These are phyloP conservation scores for Coniella vitis DNA, from an alignment of 2,329 filamentous ascomycete genomes.

Conservation along the genomic window DNA sequence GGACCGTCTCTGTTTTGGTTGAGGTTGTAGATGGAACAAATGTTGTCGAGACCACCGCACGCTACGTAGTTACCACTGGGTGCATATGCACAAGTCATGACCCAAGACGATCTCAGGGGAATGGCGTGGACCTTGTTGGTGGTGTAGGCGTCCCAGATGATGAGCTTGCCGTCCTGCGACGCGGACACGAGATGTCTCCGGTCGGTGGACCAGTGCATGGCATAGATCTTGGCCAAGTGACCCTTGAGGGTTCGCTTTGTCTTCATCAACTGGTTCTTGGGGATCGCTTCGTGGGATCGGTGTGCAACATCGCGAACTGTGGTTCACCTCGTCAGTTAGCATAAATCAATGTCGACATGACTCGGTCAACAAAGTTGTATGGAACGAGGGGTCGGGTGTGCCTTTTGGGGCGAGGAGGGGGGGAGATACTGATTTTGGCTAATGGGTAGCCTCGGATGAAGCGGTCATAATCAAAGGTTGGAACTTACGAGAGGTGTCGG, in stretches of 20 bases:
- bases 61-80: slow-evolving; percentile 98
- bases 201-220: slow-evolving; percentile 99
- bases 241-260: slow-evolving; percentile 94
- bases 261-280: slow-evolving; percentile 91
- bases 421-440: too few relatives aligned
- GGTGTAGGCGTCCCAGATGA: slow-evolving; percentile 99
- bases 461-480: too few relatives aligned
- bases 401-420: too few relatives aligned
- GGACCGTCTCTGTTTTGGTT: slow-evolving; percentile 93
- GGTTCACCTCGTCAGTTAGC: slow-evolving; percentile 19
- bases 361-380: too few relatives aligned
- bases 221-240: slow-evolving; percentile 98
- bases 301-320: slow-evolving; percentile 87
- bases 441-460: too few relatives aligned
- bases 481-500: slow-evolving; percentile 89
- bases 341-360: background rate
- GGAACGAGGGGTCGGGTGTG: slow-evolving; percentile 10
- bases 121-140: slow-evolving; percentile 99
- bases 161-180: slow-evolving; percentile 97
- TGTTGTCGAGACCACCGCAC: slow-evolving; percentile 97
- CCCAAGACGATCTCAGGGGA: slow-evolving; percentile 94
- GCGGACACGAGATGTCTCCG: slow-evolving; percentile 94
- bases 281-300: slow-evolving; percentile 85
- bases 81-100: slow-evolving; percentile 99
- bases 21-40: slow-evolving; percentile 99